Conservation (phyloP, 208 protist genomes). For the Trypanosoma caninum region DNA sequence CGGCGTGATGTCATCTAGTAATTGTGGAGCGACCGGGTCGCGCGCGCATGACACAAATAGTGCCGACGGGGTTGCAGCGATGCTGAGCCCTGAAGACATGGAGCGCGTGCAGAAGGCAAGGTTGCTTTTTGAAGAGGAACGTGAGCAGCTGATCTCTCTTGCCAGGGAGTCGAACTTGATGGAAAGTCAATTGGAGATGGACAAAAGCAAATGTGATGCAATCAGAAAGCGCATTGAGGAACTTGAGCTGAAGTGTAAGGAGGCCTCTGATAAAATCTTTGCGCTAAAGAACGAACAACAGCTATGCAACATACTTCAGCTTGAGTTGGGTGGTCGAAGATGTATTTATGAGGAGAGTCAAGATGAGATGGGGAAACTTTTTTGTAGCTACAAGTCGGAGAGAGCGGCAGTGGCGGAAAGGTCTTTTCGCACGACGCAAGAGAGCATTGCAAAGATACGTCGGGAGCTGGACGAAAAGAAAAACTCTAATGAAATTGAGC, state of each 20-base stretch:
- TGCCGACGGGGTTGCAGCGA: constrained; percentile 14
- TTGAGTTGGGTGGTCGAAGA: constrained; percentile 31
- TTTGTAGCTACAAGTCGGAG: constrained; percentile 27
- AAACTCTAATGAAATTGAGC: constrained; percentile 50
- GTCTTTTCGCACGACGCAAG: constrained; percentile 27
- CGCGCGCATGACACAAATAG: neutral
- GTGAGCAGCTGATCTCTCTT: constrained; percentile 14
- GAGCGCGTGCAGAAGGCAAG: constrained; percentile 36
- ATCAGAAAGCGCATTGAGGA: constrained; percentile 46
- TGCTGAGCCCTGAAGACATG: constrained; percentile 41
- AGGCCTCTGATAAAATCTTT: constrained; percentile 19
- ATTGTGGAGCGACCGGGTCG: neutral
- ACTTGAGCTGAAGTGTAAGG: constrained; percentile 36
- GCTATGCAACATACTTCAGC: constrained; percentile 17
- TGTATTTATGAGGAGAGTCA: constrained; percentile 21
- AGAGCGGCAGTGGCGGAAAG: constrained; percentile 33
- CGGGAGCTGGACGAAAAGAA: constrained; percentile 35
- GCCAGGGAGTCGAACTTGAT: constrained; percentile 23
- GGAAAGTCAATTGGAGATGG: constrained; percentile 24
- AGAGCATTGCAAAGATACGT: constrained; percentile 13
- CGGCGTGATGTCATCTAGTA: too few species aligned
- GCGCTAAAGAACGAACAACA: constrained; percentile 19
- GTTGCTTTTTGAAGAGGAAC: constrained; percentile 26
- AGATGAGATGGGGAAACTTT: constrained; percentile 1
- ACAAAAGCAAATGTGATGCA: constrained; percentile 25